Percentiles rank a stretch among this genome's conserved stretches.
Conservation (phyloP, 2,329 filamentous ascomycete species). For the Ceratocystis huliohia region DNA sequence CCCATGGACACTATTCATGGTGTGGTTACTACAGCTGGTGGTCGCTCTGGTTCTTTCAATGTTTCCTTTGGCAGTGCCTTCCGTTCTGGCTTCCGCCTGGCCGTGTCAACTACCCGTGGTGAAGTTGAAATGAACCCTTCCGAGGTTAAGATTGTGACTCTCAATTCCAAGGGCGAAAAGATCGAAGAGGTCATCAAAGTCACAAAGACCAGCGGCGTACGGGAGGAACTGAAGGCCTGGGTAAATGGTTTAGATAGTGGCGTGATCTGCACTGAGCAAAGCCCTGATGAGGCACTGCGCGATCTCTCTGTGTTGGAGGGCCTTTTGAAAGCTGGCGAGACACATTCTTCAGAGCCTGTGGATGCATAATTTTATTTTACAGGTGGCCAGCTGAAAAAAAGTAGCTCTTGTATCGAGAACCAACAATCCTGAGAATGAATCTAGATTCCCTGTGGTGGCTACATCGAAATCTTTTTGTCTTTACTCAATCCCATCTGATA, state of each 20-base stretch:
- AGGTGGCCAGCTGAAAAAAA: too few relatives aligned
- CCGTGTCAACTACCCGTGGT: slow-evolving; percentile 46
- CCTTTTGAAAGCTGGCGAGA: slow-evolving; percentile 20
- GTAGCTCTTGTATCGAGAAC: too few relatives aligned
- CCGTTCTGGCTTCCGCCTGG: slow-evolving; percentile 38
- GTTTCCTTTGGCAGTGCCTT: slow-evolving; percentile 46
- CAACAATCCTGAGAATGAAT: too few relatives aligned
- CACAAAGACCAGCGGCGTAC: slow-evolving; percentile 38
- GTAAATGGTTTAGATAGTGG: slow-evolving; percentile 40
- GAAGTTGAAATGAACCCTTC: slow-evolving; percentile 38
- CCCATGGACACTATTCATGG: slow-evolving; percentile 57
- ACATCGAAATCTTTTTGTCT: too few relatives aligned
- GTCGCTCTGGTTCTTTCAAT: slow-evolving; percentile 43
- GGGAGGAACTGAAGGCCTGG: slow-evolving; percentile 50
- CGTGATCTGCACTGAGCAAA: slow-evolving; percentile 38
- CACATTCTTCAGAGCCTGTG: neutral
- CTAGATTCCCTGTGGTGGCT: too few relatives aligned
- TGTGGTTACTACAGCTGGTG: slow-evolving; percentile 40
- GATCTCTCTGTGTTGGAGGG: slow-evolving; percentile 47
- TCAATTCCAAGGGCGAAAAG: slow-evolving; percentile 28
- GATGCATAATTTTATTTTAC: neutral
- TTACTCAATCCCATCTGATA: too few relatives aligned
- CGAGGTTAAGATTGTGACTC: slow-evolving; percentile 31
- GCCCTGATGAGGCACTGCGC: slow-evolving; percentile 44
- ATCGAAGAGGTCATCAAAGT: slow-evolving; percentile 21